Evolutionary conservation across 2,329 filamentous ascomycete species (phyloP), one percentile per base, ranked within the genome.

Genomic region (Dothideomycetidae sp.): DNA sequence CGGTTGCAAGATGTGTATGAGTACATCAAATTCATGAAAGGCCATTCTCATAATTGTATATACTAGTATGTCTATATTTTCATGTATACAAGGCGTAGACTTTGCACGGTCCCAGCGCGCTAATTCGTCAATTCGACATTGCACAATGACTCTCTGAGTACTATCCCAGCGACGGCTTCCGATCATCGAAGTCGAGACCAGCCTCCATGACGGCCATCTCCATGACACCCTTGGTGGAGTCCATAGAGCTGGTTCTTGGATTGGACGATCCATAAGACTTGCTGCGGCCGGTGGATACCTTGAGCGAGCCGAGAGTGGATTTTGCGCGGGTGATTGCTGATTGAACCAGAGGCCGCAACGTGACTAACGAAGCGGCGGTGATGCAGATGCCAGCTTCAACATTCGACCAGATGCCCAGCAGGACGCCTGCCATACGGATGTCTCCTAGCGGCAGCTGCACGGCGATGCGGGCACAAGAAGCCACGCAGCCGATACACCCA

Each of bases 381-480:
- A 43, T 40, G 30, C 42, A 36, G 10, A 43, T 37, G 10, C 42
- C 42, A 3, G 42, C 38, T 34, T 43, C 42, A n/a, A 43, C 29
- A 17, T 40, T 43, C 10, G 34, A 38, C 33, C 32, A 36, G 10
- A 43, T 29, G 4, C 33, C 42, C 11, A 43, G 14, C 36, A 36
- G 28, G 10, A 38, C 30, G 10, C 36, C 36, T 2, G 36, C 36
- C n/a, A 33, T 38, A 62, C 59, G 31, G 55, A 53, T 3, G 58
- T 62, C 30, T 58, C 56, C 48, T 54, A 60, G 45, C 53, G 48
- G 33, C 50, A 54, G 18, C 36, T 35, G 30, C 4, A 39, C 39
- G 1, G 39, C 12, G n/a, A 42, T 17, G 12, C 28, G 31, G 10
- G 36, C 11, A 12, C 15, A 35, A 18, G 11, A 28, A 18, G 34